A percentile compares a stretch with the other conserved stretches of the same genome.
Conservation (phyloP, 2,329 filamentous ascomycete species). For the Colletotrichum karsti region DNA sequence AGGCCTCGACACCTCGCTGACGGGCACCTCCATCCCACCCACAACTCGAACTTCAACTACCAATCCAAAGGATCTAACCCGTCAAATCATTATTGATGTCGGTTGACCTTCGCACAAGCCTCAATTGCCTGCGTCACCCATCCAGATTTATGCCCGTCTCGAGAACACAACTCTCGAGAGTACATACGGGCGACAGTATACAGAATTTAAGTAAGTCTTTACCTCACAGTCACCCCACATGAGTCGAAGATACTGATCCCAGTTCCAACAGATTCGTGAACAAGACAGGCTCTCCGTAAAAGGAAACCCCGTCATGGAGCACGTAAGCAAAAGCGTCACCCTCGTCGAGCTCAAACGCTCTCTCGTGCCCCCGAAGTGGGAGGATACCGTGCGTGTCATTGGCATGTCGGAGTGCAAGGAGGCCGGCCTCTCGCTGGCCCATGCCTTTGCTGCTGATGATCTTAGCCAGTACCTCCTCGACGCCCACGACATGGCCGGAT, state of each 20-base stretch:
- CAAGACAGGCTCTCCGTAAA: constrained; percentile 12
- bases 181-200: constrained; percentile 66
- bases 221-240: not conserved
- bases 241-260: not conserved
- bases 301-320: constrained; percentile 42
- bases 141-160: constrained; percentile 66
- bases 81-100: constrained; percentile 62
- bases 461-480: constrained; percentile 80
- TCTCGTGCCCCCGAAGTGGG: constrained; percentile 61
- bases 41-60: constrained; percentile 15
- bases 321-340: constrained; percentile 31
- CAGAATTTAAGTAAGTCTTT: constrained; percentile 57
- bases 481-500: constrained; percentile 70
- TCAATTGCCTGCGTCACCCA: constrained; percentile 64
- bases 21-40: not conserved
- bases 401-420: constrained; percentile 74
- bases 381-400: constrained; percentile 68
- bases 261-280: constrained; percentile 24
- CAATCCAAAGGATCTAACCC: constrained; percentile 28
- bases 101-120: constrained; percentile 64
- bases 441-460: constrained; percentile 80
- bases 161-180: constrained; percentile 62
- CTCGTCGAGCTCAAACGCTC: constrained; percentile 42
- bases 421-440: constrained; percentile 76
- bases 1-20: constrained; percentile 21